Percentiles rank a stretch among this genome's conserved stretches.
Conservation (phyloP, 768 basidiomycete species). For the Glaciozyma antarctica region DNA sequence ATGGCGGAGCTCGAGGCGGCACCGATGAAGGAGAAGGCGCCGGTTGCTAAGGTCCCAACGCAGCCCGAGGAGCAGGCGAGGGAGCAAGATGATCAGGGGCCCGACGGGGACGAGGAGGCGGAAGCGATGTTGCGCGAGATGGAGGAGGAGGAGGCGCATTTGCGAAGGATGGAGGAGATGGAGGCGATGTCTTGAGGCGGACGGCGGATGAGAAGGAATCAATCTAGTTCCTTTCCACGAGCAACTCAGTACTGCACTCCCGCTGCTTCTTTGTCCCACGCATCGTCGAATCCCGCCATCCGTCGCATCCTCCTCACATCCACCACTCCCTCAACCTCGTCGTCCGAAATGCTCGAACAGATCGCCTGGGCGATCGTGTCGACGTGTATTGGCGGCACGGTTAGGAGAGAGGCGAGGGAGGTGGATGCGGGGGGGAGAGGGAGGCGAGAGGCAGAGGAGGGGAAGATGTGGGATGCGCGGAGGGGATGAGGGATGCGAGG, state of each 20-base stretch:
- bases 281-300: constrained; percentile 51
- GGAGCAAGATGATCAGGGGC: too few species aligned
- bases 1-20: too few species aligned
- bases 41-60: too few species aligned
- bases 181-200: too few species aligned
- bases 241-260: too few species aligned
- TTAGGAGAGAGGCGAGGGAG: constrained; percentile 66
- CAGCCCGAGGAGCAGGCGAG: too few species aligned
- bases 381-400: constrained; percentile 86
- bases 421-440: constrained; percentile 47
- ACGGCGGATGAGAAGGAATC: too few species aligned
- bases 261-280: constrained; percentile 1
- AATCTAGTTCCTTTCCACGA: too few species aligned
- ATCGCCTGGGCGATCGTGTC: constrained; percentile 87
- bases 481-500: constrained; percentile 47
- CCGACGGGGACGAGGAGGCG: too few species aligned
- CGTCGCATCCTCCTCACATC: constrained; percentile 64
- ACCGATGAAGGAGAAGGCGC: neutral
- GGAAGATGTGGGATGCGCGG: constrained; percentile 50
- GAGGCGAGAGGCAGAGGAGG: constrained; percentile 33
- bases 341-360: constrained; percentile 50
- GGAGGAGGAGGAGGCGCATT: too few species aligned
- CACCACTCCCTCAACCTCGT: constrained; percentile 56
- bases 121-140: too few species aligned
- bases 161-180: too few species aligned